These are phyloP conservation scores for Bolboschoenoplectus hybrid DNA, from an alignment of 202 grass and related monocot genomes.

Conservation along the genomic window DNA sequence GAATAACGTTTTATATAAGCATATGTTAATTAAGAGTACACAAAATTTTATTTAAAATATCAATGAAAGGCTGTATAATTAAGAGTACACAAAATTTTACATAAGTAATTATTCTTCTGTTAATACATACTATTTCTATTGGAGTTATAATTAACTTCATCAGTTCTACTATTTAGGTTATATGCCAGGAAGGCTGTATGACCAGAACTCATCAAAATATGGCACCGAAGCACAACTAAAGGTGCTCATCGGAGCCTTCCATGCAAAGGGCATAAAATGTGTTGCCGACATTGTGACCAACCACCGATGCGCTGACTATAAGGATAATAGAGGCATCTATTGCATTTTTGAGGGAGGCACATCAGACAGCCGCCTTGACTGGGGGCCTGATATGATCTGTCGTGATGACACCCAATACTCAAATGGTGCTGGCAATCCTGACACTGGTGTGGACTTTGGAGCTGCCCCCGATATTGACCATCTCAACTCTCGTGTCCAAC, in stretches of 20 bases:
- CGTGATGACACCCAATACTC: not conserved
- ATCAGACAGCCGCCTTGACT: conserved; percentile 37
- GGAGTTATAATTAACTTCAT: too few species aligned
- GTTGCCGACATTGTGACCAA: conserved; percentile 57
- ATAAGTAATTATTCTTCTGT: too few species aligned
- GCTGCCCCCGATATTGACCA: conserved; percentile 75
- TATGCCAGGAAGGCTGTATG: not conserved
- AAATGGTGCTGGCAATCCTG: not conserved
- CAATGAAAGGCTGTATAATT: too few species aligned
- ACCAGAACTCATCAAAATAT: not conserved
- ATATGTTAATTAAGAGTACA: too few species aligned
- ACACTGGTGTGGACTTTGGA: conserved; percentile 31
- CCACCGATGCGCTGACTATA: conserved; percentile 46
- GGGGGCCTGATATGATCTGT: not conserved
- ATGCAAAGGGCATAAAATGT: conserved; percentile 34
- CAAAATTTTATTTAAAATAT: too few species aligned
- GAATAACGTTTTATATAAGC: too few species aligned
- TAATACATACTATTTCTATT: too few species aligned
- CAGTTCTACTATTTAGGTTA: too few species aligned
- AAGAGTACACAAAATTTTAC: too few species aligned
- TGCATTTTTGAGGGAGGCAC: conserved; percentile 49
- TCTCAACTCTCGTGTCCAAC: conserved; percentile 47
- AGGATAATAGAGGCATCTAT: conserved; percentile 43
- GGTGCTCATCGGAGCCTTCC: not conserved
- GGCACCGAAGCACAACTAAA: not conserved